phyloP scores from a whole-genome alignment of 1,284 basidiomycete species.

The Ustilago trichophora region DNA sequence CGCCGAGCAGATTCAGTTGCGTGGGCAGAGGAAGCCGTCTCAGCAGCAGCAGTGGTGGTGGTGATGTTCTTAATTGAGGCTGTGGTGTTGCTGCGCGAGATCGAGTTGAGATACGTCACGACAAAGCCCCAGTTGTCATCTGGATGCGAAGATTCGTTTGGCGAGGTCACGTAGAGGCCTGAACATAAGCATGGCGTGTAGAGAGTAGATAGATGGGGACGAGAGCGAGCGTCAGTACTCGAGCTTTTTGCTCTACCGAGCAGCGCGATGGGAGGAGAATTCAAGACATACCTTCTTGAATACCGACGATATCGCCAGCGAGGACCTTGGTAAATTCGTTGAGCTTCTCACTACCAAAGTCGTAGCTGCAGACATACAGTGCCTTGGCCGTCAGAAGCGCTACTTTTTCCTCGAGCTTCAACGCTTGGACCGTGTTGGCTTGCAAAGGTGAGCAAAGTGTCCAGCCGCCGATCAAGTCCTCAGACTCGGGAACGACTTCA shows the following conservation, averaged over 20 bases:
- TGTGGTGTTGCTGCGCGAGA: slow-evolving; percentile 41
- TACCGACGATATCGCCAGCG: slow-evolving; percentile 80
- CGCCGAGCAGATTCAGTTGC: slow-evolving; percentile 4
- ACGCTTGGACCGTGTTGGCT: slow-evolving; percentile 74
- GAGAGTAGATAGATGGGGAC: background rate
- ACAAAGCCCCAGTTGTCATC: slow-evolving; percentile 61
- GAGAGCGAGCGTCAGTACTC: too few species aligned
- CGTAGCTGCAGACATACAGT: slow-evolving; percentile 74
- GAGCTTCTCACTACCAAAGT: slow-evolving; percentile 73
- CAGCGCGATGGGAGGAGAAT: background rate
- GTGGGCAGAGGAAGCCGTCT: background rate
- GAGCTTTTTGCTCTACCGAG: too few species aligned
- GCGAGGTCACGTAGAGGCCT: slow-evolving; percentile 51
- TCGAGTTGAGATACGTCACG: slow-evolving; percentile 42
- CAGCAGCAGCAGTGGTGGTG: slow-evolving; percentile 10
- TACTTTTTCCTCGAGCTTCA: slow-evolving; percentile 82
- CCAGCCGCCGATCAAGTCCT: slow-evolving; percentile 84
- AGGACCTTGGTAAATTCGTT: slow-evolving; percentile 74
- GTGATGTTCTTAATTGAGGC: slow-evolving; percentile 50
- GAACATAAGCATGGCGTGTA: background rate
- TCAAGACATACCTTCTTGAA: slow-evolving; percentile 75
- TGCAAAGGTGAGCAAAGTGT: slow-evolving; percentile 86
- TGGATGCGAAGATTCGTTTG: slow-evolving; percentile 54
- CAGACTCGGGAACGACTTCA: slow-evolving; percentile 72
- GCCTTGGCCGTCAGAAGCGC: slow-evolving; percentile 77